Evolutionary conservation across 164 flowering plant genomes (phyloP), one percentile per base, ranked within the genome.

Genomic region (Vitis rupestris): DNA sequence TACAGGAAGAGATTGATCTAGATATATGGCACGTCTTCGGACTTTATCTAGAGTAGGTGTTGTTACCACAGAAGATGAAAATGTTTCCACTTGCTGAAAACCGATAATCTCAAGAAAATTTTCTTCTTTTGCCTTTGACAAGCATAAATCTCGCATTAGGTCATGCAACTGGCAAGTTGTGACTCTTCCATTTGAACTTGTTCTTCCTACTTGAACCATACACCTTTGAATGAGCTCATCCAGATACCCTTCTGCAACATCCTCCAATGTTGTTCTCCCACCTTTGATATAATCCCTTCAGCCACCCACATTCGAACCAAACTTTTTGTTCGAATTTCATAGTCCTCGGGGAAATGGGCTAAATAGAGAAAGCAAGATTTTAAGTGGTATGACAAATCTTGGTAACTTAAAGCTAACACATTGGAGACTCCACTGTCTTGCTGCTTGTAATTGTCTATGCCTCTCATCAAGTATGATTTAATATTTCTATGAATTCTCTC

Each of bases 301-400:
- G 84, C 82, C 14, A 77, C 66, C 84, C 82, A 83, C 16, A 73
- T 8, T 4, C 52, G 53, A 13, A 75, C 62, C 55, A 81, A 37
- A 11, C 59, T 64, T 13, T 17, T 68, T 0, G 50, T 30, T 0
- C 59, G 49, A 55, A 83, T 70, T 14, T 70, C 66, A 16, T 2
- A 60, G 50, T 73, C 78, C 27, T 79, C 81, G 0, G 79, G 81
- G 44, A 78, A 81, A 10, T 63, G 57, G 2, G 71, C 71, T 13
- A 83, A 50, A 67, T 75, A 72, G 3, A 81, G 78, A 23, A 83
- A 83, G 61, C 82, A 83, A 10, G 67, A 79, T 60, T 78, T 83
- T 57, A 81, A 16, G 0, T 68, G 62, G 50, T 44, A 60, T 1
- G 84, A 83, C 55, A 83, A 66, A 23, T 76, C 78, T 17, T 74